phyloP scores from a whole-genome alignment of 805 yeast species.

The Aciculoconidium aculeatum region DNA sequence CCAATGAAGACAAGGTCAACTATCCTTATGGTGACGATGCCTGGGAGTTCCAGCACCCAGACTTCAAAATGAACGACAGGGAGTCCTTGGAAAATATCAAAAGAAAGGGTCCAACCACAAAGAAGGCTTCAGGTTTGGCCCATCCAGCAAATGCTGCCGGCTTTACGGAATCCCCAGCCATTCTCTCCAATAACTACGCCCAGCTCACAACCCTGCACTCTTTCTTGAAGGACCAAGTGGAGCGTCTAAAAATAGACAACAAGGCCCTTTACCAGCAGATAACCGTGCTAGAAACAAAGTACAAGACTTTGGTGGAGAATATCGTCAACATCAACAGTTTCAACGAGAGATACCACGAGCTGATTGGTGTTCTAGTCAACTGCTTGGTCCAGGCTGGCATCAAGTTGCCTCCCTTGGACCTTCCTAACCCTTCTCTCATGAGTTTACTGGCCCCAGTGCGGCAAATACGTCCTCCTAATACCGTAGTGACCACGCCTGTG shows the following conservation, averaged over 20 bases:
- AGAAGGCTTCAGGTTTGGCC: slow-evolving; percentile 26
- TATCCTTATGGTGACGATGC: slow-evolving; percentile 68
- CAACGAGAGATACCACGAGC: slow-evolving; percentile 51
- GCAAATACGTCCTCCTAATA: no score
- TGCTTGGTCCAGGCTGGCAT: slow-evolving; percentile 55
- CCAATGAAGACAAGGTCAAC: slow-evolving; percentile 50
- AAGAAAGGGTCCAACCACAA: slow-evolving; percentile 65
- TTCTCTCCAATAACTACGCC: slow-evolving; percentile 3
- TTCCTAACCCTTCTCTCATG: slow-evolving; percentile 38
- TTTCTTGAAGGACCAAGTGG: slow-evolving; percentile 26
- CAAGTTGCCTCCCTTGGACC: slow-evolving; percentile 57
- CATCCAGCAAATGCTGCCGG: slow-evolving; percentile 3
- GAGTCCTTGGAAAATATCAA: slow-evolving; percentile 84
- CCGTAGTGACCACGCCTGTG: no score
- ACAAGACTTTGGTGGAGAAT: slow-evolving; percentile 59
- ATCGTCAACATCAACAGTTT: slow-evolving; percentile 49
- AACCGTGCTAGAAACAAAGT: slow-evolving; percentile 46
- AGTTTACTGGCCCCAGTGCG: slow-evolving; percentile 18
- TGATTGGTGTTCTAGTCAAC: slow-evolving; percentile 45
- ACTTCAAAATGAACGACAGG: slow-evolving; percentile 68
- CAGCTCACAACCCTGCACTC: slow-evolving; percentile 7
- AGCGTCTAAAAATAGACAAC: slow-evolving; percentile 27
- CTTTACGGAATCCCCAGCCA: no score
- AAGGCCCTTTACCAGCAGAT: slow-evolving; percentile 28
- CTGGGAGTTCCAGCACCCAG: slow-evolving; percentile 95